Evolutionary conservation across 2,329 filamentous ascomycete species (phyloP), one percentile per base, ranked within the genome.

Genomic region (Epichloe hybrida): DNA sequence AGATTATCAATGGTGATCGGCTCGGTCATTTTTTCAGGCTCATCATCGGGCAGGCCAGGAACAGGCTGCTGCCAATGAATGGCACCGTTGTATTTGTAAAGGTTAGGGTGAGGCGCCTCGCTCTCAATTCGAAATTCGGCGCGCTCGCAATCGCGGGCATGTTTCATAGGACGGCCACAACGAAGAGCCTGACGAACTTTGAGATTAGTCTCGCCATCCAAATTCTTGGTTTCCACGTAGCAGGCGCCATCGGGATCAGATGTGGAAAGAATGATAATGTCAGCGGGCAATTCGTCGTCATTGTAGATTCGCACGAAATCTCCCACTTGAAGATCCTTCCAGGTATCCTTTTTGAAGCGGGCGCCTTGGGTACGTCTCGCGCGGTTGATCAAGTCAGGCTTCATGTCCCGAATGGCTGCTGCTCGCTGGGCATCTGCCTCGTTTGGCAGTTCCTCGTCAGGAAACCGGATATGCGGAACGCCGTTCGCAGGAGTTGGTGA

Each of bases 291-390:
- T 59, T 95, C 89, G 61, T 98, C 93, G 58, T 95, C 86, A 61
- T 94, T 96, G 70, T 96, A 97, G 48, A 98, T 79, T 57, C 94
- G 88, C 50, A 98, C 84, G 67, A 95, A 97, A 66, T 98, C 93
- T 46, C 93, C 93, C 8, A 98, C 93, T 60, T 90, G 83, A 13
- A 98, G 77, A 60, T 83, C 95, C 69, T 98, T 98, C 93, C 93
- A 98, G 42, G 81, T 83, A 62, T 96, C 90, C 59, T 84, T 86
- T 66, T 95, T 91, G 69, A 98, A 98, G 23, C 86, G 79, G 36
- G 90, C 88, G 50, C 84, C 86, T 4, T 79, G 73, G 0, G 77
- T 71, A 13, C 80, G 74, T 53, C 80, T 75, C 45, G 79, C 75
- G 34, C 80, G 80, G 62, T 97, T 87, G 57, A 97, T 77, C 39